Evolutionary conservation across 345 rosid species (phyloP).

Genomic region (Citrus mangshanensis): DNA sequence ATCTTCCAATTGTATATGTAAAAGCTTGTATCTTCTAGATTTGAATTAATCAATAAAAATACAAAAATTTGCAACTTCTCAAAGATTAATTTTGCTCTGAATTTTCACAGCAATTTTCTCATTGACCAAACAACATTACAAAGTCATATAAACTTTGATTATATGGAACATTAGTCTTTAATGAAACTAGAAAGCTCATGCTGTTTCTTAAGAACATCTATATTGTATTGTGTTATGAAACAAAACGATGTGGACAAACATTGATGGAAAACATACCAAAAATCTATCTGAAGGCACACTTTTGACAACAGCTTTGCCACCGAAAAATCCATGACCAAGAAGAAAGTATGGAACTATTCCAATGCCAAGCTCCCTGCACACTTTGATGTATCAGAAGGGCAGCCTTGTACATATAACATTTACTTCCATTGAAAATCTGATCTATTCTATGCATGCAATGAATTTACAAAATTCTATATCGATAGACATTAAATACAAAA

Average conservation of each 20-base stretch:
- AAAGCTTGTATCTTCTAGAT: no score
- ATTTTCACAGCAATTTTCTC: no score
- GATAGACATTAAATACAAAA: no score
- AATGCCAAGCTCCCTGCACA: constrained; percentile 49
- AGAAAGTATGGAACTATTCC: constrained; percentile 54
- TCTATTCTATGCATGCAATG: background rate
- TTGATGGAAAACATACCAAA: constrained; percentile 28
- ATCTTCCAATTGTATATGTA: no score
- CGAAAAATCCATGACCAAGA: constrained; percentile 58
- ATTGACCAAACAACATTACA: no score
- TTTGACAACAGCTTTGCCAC: constrained; percentile 42
- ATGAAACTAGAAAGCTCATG: background rate
- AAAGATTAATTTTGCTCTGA: no score
- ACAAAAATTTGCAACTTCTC: no score
- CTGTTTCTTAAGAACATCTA: no score
- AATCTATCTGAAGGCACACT: constrained; percentile 23
- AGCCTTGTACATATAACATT: no score
- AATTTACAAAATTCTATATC: no score
- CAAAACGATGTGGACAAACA: background rate
- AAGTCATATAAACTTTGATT: no score
- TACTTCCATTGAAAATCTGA: background rate
- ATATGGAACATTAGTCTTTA: background rate
- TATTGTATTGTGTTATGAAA: background rate
- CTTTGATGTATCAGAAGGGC: background rate
- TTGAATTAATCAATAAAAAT: no score